Evolutionary conservation across 768 basidiomycete species (phyloP), one percentile per base, ranked within the genome.

Genomic region (Tulasnella sp.): DNA sequence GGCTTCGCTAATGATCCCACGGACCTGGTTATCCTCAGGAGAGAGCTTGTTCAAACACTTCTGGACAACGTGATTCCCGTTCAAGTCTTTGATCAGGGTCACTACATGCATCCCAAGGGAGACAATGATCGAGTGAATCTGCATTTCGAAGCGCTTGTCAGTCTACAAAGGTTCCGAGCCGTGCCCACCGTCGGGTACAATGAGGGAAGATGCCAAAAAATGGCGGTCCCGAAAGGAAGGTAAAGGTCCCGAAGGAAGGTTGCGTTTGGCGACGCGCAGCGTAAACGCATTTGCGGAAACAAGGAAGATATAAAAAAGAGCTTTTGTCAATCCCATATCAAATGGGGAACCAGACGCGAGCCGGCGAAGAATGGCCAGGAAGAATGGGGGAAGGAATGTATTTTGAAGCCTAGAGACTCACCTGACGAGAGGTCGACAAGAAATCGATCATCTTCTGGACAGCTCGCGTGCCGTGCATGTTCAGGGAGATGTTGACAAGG

Each of bases 391-490:
- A 49, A 52, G n/a, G 69, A 39, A 71, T 42, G 71, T 52, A 22
- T 17, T 42, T 22, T 40, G 12, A 19, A 76, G n/a, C 29, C 36
- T 31, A 70, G 69, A 77, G 78, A 89, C 91, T 88, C 85, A 86
- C 93, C 92, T 96, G 94, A 81, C 97, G 87, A 80, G 93, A 91
- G 74, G 94, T 95, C 29, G 96, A 97, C 82, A 99, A 85, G 86
- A 97, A 99, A 83, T 99, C 97, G 79, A 99, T 97, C 97, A 99
- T 99, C 86, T 99, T 99, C 86, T 99, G 97, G 77, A 99, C 97
- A 36, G 97, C 97, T 78, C 97, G 91, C 39, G 97, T 99, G 39
- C 97, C 97, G 84, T 99, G 97, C 97, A 99, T 99, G 85, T 99
- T 99, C 78, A 99, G 87, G 40, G 96, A 97, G 81, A 99, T 99